Conservation (phyloP, 1,284 basidiomycete species). For the Xerocomus amazonicus region DNA sequence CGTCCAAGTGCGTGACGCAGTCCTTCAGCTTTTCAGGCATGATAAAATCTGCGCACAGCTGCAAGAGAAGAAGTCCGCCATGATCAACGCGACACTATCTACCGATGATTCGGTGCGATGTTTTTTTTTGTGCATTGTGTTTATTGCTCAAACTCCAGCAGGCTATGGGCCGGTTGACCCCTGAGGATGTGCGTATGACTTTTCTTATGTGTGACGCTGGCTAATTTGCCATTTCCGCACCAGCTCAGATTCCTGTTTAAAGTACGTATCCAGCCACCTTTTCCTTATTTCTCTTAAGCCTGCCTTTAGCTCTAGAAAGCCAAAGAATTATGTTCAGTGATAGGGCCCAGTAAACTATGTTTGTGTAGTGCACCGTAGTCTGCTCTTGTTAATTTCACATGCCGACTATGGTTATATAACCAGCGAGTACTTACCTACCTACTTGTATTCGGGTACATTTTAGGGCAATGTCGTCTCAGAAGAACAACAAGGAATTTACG, state of each 20-base stretch:
- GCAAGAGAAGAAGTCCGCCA: constrained; percentile 90
- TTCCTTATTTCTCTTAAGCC: neutral
- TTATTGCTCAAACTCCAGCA: constrained; percentile 27
- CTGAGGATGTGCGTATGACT: constrained; percentile 70
- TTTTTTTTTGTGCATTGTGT: constrained; percentile 4
- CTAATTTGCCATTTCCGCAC: constrained; percentile 6
- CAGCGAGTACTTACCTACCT: no score
- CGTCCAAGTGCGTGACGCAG: constrained; percentile 50
- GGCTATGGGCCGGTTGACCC: constrained; percentile 88
- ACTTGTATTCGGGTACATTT: no score
- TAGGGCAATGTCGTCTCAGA: constrained; percentile 27
- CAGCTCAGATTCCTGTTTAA: constrained; percentile 78
- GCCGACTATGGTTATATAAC: no score
- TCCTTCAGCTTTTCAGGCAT: neutral
- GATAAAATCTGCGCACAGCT: constrained; percentile 44
- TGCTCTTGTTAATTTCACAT: no score
- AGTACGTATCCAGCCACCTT: constrained; percentile 35
- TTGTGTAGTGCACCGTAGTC: constrained; percentile 5
- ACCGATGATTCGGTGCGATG: constrained; percentile 65
- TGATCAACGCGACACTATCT: constrained; percentile 78
- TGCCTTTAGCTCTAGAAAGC: constrained; percentile 20
- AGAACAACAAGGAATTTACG: constrained; percentile 39
- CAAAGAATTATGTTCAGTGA: neutral
- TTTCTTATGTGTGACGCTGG: constrained; percentile 3
- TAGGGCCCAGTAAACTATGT: neutral